Evolutionary conservation across 2,329 filamentous ascomycete genomes (phyloP).

Genomic region (Cylindrodendrum hubeiense): DNA sequence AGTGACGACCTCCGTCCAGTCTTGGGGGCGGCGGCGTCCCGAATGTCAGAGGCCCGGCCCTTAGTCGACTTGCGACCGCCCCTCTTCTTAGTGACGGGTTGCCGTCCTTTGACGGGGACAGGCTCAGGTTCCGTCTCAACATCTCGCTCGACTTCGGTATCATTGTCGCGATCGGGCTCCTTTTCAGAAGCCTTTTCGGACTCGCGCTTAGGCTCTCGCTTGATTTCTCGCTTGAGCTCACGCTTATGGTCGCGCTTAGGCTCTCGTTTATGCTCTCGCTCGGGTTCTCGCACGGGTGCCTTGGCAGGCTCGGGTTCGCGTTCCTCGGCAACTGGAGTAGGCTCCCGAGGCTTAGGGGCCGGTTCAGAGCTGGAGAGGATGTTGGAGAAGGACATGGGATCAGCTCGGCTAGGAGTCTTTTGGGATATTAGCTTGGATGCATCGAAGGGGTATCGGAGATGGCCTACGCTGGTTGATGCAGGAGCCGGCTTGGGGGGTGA

Average conservation of each 20-base stretch:
- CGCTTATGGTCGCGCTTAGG: slow-evolving; percentile 27
- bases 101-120: slow-evolving; percentile 39
- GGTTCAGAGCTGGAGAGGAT: slow-evolving; percentile 87
- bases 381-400: slow-evolving; percentile 96
- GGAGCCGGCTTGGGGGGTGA: slow-evolving; percentile 55
- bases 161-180: slow-evolving; percentile 44
- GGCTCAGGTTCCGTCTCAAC: slow-evolving; percentile 51
- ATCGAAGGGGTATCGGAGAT: slow-evolving; percentile 15
- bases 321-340: slow-evolving; percentile 55
- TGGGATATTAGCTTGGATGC: slow-evolving; percentile 28
- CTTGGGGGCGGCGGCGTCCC: slow-evolving; percentile 63
- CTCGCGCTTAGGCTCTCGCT: slow-evolving; percentile 44
- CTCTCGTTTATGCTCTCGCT: slow-evolving; percentile 49
- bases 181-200: slow-evolving; percentile 20
- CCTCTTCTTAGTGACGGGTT: slow-evolving; percentile 48
- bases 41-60: slow-evolving; percentile 64
- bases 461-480: slow-evolving; percentile 53
- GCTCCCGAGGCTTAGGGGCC: slow-evolving; percentile 64
- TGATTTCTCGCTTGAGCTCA: slow-evolving; percentile 34
- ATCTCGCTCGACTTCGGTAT: slow-evolving; percentile 51
- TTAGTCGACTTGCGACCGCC: slow-evolving; percentile 56
- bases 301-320: slow-evolving; percentile 34
- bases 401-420: slow-evolving; percentile 79
- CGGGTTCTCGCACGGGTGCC: slow-evolving; percentile 39
- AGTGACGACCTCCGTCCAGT: slow-evolving; percentile 63